Base-by-base conservation (phyloP, 306 rosid species). In the Parietaria judaica region DNA sequence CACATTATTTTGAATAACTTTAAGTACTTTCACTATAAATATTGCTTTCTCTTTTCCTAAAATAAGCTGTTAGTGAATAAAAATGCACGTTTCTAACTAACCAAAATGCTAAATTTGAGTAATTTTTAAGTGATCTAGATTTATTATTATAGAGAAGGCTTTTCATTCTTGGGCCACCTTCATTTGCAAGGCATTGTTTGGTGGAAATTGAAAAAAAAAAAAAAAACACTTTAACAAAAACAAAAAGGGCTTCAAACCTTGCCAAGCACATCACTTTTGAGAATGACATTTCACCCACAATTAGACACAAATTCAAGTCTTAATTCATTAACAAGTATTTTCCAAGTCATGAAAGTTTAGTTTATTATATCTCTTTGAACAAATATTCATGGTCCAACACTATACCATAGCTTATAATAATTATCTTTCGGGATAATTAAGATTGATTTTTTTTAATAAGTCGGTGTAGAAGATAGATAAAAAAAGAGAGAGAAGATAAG, bases 401-500 rank as follows among this genome's bases (percentile, higher is more conserved):
- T 41, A 5, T 5, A 41, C 46, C 41, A 51, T 17, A 48, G 57
- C 54, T 54, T 16, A 0, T 55, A 41, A 66, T 51, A 50, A 62
- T 50, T 14, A 14, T 50, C 17, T 13, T 57, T 78, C 35, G 51
- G 62, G 45, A 64, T 36, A 6, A 37, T 17, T 61, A 45, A 63
- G 68, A 50, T 55, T 54, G 52, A 45, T 65, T 60, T 41, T 41
- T 23, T 8, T 44, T 2, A 14, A 66, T 38, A 37, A 54, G 66
- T 74, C 71, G 66, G 77, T 60, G 65, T 34, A 41, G 17, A 55
- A 36, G 68, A 23, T 23, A 23, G 54, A 36, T 8, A 53, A 3
- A 51, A 59, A 34, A 39, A 14, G 47, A 44, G 31, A 14, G 47
- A 44, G 31, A 41, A 35, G 35, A 14, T 43, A 39, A 61, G 37